Base-by-base conservation (phyloP, 108 stramenopile genomes). In the Stephanodiscus triporus region DNA sequence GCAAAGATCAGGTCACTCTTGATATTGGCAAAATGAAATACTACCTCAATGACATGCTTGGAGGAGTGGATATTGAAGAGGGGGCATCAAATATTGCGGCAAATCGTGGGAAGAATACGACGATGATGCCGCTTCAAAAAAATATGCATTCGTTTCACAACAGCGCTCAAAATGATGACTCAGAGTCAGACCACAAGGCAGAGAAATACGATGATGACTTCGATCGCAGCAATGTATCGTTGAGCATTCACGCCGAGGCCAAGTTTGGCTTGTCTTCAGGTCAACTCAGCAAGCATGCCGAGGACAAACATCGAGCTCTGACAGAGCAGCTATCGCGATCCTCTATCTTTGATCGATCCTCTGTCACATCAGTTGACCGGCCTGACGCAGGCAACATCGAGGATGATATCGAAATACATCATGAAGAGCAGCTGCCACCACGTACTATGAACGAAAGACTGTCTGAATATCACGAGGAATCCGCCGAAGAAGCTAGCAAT, bases 121-220 rank as follows among this genome's bases (percentile, higher is more conserved):
- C 16, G 7, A 17, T 7, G 34, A 27, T 0, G 56, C 26, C 56
- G 17, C 11, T 0, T 24, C 24, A 29, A 27, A 57, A 57, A 30
- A 8, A 8, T 16, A 11, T 20, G 4, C 17, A 8, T 20, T 38
- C 36, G 36, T 37, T 20, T 16, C 59, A 77, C 16, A 80, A 74
- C 13, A 51, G 57, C 45, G 70, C 72, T 11, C 59, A 36, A 7
- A 72, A 78, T 23, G 51, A 59, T 30, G 68, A 76, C 14, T 17
- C 13, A 2, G 53, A 16, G 10, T 63, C 68, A 8, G 62, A 51
- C 14, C 43, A 75, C 38, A 50, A n/a, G 40, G 9, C 26, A 14
- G 80, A 78, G 24, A 68, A 70, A 32, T 56, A 71, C 17, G 77
- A 77, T 32, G 60, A 82, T 48, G 86, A 82, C 36, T 73, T 79